Evolutionary conservation across 2,329 filamentous ascomycete genomes (phyloP), one percentile per base, ranked within the genome.

Genomic region (Aspergillus tubingensis): DNA sequence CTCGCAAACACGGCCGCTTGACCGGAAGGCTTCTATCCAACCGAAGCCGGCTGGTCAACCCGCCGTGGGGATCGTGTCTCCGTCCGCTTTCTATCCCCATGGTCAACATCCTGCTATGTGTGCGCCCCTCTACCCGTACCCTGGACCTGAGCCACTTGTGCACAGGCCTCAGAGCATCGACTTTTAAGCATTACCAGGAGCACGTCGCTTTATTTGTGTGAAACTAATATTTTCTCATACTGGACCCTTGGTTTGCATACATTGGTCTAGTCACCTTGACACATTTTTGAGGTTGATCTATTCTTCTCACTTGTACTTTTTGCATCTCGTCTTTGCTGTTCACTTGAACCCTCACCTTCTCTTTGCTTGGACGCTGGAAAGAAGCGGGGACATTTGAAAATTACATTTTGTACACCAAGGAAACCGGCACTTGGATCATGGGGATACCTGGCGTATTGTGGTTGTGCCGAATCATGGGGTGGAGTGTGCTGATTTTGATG

Each of bases 21-120:
- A 66, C 19, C 56, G 63, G 19, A 65, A 63, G 67, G 64, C 57
- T 61, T 67, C 64, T 13, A 61, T 55, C 32, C 66, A 54, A 25
- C 61, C 54, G 36, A 68, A 63, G 51, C 57, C 62, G 39, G 53
- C 65, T 8, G 58, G 51, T 3, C 64, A 67, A 21, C 55, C 54
- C 30, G 58, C 63, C n/a, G 32, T 48, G 25, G 65, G 65, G 5
- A 57, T 68, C 27, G 57, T 68, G 1, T 65, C 68, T 15, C 59
- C 71, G 15, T 63, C 66, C 38, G 62, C 67, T 17, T 64, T 63
- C 38, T 67, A 67, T 49, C 64, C 69, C 38, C 51, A 65, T 23
- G 68, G 67, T 8, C 68, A 69, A 36, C 68, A 70, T 54, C 56
- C 68, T 15, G 61, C 68, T 11, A 68, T 73, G 65, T 73, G 72